phyloP scores from a whole-genome alignment of 352 stramenopile species.

The Globisporangium uncinulatum region DNA sequence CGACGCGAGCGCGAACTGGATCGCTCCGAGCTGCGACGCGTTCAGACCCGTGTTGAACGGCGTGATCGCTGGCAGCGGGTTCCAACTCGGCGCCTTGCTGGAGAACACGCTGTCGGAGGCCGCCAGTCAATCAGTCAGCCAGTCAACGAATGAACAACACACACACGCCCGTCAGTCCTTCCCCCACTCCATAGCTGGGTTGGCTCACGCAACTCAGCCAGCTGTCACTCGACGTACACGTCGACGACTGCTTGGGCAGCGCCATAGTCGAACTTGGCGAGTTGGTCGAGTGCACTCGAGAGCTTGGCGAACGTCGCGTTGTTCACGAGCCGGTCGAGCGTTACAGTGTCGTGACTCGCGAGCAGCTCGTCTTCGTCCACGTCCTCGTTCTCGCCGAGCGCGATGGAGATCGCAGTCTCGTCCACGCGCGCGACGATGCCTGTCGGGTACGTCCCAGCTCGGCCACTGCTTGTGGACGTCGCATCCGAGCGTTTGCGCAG shows the following conservation, averaged over 20 bases:
- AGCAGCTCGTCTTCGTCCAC: slow-evolving; percentile 45
- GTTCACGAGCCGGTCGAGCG: slow-evolving; percentile 82
- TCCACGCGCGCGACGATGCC: slow-evolving; percentile 64
- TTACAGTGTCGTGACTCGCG: slow-evolving; percentile 19
- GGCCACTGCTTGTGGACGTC: too few species aligned
- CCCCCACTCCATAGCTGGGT: too few species aligned
- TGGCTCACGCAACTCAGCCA: too few species aligned
- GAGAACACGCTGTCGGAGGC: slow-evolving; percentile 40
- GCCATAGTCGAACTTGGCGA: slow-evolving; percentile 61
- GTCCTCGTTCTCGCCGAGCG: slow-evolving; percentile 45
- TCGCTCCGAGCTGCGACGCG: slow-evolving; percentile 65
- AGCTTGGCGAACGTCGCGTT: slow-evolving; percentile 83
- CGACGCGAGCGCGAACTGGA: slow-evolving; percentile 76
- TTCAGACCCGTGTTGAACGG: slow-evolving; percentile 61
- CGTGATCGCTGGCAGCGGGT: slow-evolving; percentile 35
- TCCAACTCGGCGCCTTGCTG: slow-evolving; percentile 37
- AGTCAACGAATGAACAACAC: not conserved
- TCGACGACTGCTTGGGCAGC: slow-evolving; percentile 55
- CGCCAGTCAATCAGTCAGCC: not conserved
- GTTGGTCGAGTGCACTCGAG: slow-evolving; percentile 45
- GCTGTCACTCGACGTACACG: too few species aligned
- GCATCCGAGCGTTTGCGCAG: too few species aligned
- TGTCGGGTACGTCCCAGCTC: slow-evolving; percentile 38
- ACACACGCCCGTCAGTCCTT: not conserved
- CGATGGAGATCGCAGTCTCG: slow-evolving; percentile 53